Conservation (phyloP, 2,329 filamentous ascomycete genomes). For the Pezicula carpinea region DNA sequence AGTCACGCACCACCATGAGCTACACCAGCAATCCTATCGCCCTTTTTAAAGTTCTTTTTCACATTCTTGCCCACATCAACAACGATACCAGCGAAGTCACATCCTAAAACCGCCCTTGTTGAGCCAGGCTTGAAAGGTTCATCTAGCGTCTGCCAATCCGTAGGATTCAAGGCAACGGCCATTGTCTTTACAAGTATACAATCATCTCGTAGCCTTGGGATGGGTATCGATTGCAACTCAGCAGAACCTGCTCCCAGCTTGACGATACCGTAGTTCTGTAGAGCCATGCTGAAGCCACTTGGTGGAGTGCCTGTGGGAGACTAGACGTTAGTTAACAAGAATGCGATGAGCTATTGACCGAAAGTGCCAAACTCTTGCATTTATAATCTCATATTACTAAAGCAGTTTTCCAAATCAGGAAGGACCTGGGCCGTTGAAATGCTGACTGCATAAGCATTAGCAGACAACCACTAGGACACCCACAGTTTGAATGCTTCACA, state of each 20-base stretch:
- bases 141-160: conserved; percentile 22
- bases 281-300: not conserved
- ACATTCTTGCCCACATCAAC: conserved; percentile 12
- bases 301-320: too few relatives aligned
- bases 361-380: too few relatives aligned
- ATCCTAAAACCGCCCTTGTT: conserved; percentile 9
- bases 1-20: conserved; percentile 16
- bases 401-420: too few relatives aligned
- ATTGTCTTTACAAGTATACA: conserved; percentile 21
- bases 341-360: too few relatives aligned
- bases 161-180: conserved; percentile 25
- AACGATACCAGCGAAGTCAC: conserved; percentile 18
- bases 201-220: conserved; percentile 9
- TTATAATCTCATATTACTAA: too few relatives aligned
- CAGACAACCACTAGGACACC: too few relatives aligned
- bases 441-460: too few relatives aligned
- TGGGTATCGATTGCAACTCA: conserved; percentile 1
- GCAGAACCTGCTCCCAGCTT: conserved; percentile 2
- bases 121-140: conserved; percentile 9
- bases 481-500: too few relatives aligned
- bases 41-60: conserved; percentile 14
- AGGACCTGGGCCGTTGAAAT: too few relatives aligned
- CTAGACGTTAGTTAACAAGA: too few relatives aligned
- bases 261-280: not conserved
- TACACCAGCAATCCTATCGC: conserved; percentile 16